Evolutionary conservation across 2,329 filamentous ascomycete species (phyloP).

Genomic region (Cadophora sp.): DNA sequence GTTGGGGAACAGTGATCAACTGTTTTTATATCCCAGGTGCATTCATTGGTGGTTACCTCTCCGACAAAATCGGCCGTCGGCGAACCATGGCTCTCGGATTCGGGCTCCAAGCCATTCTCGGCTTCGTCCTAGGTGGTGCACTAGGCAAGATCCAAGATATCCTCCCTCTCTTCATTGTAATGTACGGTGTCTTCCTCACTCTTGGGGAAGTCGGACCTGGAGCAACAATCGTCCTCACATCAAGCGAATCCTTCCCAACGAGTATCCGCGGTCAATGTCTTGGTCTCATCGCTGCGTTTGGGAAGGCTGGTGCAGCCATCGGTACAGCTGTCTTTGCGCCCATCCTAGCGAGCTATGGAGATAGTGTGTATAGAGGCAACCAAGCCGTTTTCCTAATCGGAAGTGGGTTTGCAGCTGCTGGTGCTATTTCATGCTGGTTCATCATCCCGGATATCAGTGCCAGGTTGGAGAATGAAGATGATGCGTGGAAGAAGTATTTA

Average conservation of each 20-base stretch:
- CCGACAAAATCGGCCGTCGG: conserved; percentile 55
- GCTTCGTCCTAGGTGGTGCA: conserved; percentile 58
- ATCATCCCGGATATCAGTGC: conserved; percentile 54
- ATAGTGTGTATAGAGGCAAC: conserved; percentile 52
- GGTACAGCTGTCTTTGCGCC: conserved; percentile 59
- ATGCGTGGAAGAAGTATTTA: conserved; percentile 53
- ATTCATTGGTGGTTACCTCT: conserved; percentile 54
- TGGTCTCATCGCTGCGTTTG: conserved; percentile 54
- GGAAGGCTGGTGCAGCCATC: conserved; percentile 58
- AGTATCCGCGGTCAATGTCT: conserved; percentile 57
- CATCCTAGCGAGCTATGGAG: conserved; percentile 53
- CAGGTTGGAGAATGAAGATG: conserved; percentile 53
- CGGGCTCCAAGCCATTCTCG: conserved; percentile 52
- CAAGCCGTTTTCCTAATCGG: conserved; percentile 59
- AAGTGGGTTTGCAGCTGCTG: conserved; percentile 55
- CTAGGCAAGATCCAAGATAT: conserved; percentile 52
- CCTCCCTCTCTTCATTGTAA: conserved; percentile 57
- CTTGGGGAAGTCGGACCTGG: conserved; percentile 59
- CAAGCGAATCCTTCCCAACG: conserved; percentile 58
- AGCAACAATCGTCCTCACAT: conserved; percentile 49
- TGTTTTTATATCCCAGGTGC: conserved; percentile 58
- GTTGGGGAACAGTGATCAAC: conserved; percentile 53
- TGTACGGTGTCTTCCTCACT: conserved; percentile 58
- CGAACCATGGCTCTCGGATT: conserved; percentile 60
- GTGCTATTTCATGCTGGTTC: conserved; percentile 52